Conservation (phyloP, 345 rosid genomes). For the Litchi chinensis region DNA sequence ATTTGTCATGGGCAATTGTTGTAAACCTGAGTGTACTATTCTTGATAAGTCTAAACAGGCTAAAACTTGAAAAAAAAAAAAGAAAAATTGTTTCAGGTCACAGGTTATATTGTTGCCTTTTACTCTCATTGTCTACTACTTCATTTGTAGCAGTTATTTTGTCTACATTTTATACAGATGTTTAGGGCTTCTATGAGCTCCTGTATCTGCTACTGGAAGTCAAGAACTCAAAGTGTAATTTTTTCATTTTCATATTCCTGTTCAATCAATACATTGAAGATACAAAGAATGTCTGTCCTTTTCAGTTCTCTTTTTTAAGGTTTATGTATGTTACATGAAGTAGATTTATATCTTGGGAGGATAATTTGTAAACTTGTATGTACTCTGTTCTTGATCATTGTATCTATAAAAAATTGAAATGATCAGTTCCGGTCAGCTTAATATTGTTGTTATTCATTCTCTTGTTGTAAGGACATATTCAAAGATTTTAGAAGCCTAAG, state of each 20-base stretch:
- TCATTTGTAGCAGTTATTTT: not conserved
- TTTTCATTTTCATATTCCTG: not conserved
- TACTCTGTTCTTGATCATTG: too few relatives aligned
- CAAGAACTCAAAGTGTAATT: not conserved
- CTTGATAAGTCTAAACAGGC: not conserved
- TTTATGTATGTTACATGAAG: too few relatives aligned
- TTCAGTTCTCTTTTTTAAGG: too few relatives aligned
- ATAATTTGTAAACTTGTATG: too few relatives aligned
- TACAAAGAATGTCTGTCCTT: not conserved
- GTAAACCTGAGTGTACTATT: constrained; percentile 4
- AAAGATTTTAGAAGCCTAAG: too few relatives aligned
- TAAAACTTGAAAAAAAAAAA: not conserved
- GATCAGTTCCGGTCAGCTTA: too few relatives aligned
- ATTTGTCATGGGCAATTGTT: not conserved
- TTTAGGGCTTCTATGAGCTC: not conserved
- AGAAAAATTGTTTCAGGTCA: not conserved
- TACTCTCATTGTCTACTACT: not conserved
- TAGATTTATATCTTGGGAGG: too few relatives aligned
- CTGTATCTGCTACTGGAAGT: not conserved
- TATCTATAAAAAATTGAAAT: too few relatives aligned
- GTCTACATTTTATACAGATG: not conserved
- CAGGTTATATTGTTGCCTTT: not conserved
- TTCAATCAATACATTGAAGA: not conserved
- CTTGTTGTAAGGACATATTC: too few relatives aligned
- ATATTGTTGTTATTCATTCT: too few relatives aligned